A percentile compares a stretch with the other conserved stretches of the same genome.
Evolutionary conservation across 352 stramenopile genomes (phyloP).

Genomic region (Peronosclerospora sorghi): DNA sequence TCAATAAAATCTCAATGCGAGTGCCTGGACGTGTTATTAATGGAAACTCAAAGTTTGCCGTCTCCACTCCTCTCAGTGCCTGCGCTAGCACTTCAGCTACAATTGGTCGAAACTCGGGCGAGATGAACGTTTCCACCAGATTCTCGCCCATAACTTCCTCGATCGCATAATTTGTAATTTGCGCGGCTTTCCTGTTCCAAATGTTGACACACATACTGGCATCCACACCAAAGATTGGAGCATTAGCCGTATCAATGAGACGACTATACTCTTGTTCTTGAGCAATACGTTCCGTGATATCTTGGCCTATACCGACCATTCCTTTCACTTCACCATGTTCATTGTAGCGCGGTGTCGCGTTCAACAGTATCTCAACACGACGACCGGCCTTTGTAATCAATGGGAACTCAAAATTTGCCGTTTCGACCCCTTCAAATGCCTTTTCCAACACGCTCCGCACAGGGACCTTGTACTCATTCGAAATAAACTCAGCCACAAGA

Average conservation of each 20-base stretch:
- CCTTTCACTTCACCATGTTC: conserved; percentile 55
- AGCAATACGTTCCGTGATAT: conserved; percentile 47
- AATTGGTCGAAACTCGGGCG: conserved; percentile 52
- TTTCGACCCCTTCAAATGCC: conserved; percentile 31
- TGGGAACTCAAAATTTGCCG: conserved; percentile 56
- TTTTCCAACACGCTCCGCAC: conserved; percentile 39
- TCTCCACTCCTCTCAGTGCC: conserved; percentile 60
- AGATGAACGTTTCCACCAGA: conserved; percentile 83
- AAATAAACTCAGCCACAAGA: conserved; percentile 82
- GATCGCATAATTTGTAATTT: conserved; percentile 85
- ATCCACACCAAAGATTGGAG: conserved; percentile 58
- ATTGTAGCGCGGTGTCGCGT: conserved; percentile 48
- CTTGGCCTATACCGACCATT: conserved; percentile 68
- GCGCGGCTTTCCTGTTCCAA: conserved; percentile 82
- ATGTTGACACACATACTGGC: conserved; percentile 65
- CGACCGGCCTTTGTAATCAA: conserved; percentile 43
- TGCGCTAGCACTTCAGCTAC: conserved; percentile 71
- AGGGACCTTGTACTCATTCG: no score
- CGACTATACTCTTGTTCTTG: conserved; percentile 65
- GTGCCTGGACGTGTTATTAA: conserved; percentile 63
- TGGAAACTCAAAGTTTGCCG: conserved; percentile 85
- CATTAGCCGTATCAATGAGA: conserved; percentile 78
- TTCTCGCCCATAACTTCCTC: conserved; percentile 80
- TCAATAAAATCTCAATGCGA: conserved; percentile 39
- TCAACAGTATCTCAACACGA: conserved; percentile 45